Base-by-base conservation (phyloP, 192 early-diverging fungal genomes). In the Backusella morwellensis region DNA sequence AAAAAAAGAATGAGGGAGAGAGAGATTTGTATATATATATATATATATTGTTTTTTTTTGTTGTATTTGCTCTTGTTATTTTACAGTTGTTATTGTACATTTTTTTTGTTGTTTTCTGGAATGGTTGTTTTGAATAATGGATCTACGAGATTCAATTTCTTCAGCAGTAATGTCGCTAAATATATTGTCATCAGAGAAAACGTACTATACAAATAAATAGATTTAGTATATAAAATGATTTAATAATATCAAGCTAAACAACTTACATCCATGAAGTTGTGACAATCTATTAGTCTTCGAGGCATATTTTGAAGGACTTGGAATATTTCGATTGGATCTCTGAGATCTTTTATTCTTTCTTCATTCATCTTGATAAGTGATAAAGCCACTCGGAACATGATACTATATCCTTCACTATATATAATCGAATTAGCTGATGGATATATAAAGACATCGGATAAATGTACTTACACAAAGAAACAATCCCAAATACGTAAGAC, bases 351-450 rank as follows among this genome's bases (percentile, higher is more conserved):
- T 26, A 95, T 86, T 54, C 86, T 82, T 19, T 82, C 77, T 71
- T 95, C 88, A 74, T 92, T 88, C 32, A 91, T 73, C 68, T 88
- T 82, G 35, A 95, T 77, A 68, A 95, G 86, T 0, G 94, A 87
- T 34, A 95, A 83, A 0, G 91, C 91, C 14, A 93, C 88, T 2
- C 92, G 86, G 75, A 92, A 92, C 15, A 95, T 74, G 40, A 93
- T 86, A 78, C 91, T 93, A 81, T 89, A 89, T 54, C 84, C 86
- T 52, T 86, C 86, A 67, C 84, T 80, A 40, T 72, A 34, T 41
- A 3, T 47, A 23, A 12, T n/a, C 1, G 35, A 71, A 6, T 44
- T 19, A 36, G 8, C 12, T 4, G 66, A 17, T 19, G 15, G 0
- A 23, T 34, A 59, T 36, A 36, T 23, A 74, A n/a, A 23, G 2